These are phyloP conservation scores for Xylaria digitata DNA, from an alignment of 2,329 filamentous ascomycete species.

Conservation along the genomic window DNA sequence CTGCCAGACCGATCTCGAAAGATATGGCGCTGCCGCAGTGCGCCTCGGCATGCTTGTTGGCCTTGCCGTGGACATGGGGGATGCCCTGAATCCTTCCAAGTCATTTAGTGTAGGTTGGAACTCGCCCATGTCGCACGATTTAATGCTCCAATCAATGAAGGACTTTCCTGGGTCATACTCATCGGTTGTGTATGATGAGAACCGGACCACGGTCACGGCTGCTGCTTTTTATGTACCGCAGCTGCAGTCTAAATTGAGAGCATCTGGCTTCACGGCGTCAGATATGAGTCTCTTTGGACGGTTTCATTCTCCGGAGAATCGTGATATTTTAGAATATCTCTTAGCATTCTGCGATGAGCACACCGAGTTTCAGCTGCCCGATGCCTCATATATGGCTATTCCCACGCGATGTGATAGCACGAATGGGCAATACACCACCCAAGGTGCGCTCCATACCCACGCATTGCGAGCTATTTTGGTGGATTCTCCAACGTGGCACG, in stretches of 20 bases:
- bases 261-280: not conserved
- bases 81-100: too few species aligned
- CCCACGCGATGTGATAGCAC: not conserved
- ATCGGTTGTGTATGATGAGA: not conserved
- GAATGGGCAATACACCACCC: too few species aligned
- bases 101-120: too few species aligned
- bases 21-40: too few species aligned
- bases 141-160: too few species aligned
- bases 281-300: not conserved
- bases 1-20: too few species aligned
- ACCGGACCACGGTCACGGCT: not conserved
- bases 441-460: too few species aligned
- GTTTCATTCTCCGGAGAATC: not conserved
- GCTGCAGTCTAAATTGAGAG: not conserved
- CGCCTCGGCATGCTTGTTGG: too few species aligned
- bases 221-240: not conserved
- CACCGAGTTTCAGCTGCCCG: not conserved
- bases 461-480: too few species aligned
- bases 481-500: too few species aligned
- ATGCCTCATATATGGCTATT: not conserved
- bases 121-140: too few species aligned
- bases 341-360: not conserved
- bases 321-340: not conserved
- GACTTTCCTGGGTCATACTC: not conserved
- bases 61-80: too few species aligned